These are phyloP conservation scores for Eucalyptus victrix DNA, from an alignment of 345 rosid species.

Conservation along the genomic window DNA sequence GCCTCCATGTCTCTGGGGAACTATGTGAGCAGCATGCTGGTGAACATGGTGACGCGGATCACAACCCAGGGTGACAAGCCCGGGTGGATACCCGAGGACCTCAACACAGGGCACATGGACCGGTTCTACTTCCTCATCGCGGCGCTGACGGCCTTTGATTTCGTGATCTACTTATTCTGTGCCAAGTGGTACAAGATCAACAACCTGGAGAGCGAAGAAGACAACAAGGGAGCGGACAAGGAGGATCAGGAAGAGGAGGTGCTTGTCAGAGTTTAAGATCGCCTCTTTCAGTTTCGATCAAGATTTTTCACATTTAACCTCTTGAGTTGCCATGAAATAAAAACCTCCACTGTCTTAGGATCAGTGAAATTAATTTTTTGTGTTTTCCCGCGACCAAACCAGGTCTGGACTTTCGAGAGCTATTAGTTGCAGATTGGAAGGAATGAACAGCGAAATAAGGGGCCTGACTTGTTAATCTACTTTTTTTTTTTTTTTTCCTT, in stretches of 20 bases:
- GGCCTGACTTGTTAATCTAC: background rate
- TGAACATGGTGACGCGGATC: slow-evolving; percentile 16
- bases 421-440: background rate
- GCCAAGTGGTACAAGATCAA: slow-evolving; percentile 27
- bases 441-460: background rate
- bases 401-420: background rate
- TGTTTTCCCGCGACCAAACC: background rate
- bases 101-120: slow-evolving; percentile 32
- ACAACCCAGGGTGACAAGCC: slow-evolving; percentile 15
- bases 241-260: background rate
- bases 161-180: slow-evolving; percentile 14
- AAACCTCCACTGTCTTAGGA: background rate
- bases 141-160: slow-evolving; percentile 14
- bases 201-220: background rate
- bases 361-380: background rate
- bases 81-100: slow-evolving; percentile 34
- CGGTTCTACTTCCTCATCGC: slow-evolving; percentile 28
- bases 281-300: background rate
- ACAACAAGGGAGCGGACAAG: background rate
- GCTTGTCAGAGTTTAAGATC: background rate
- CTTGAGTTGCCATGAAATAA: background rate
- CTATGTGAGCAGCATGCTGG: slow-evolving; percentile 28
- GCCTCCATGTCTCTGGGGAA: slow-evolving; percentile 39
- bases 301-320: background rate
- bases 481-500: fast-evolving